Evolutionary conservation across 2,329 filamentous ascomycete genomes (phyloP).

Genomic region (Epichloe hybrida): DNA sequence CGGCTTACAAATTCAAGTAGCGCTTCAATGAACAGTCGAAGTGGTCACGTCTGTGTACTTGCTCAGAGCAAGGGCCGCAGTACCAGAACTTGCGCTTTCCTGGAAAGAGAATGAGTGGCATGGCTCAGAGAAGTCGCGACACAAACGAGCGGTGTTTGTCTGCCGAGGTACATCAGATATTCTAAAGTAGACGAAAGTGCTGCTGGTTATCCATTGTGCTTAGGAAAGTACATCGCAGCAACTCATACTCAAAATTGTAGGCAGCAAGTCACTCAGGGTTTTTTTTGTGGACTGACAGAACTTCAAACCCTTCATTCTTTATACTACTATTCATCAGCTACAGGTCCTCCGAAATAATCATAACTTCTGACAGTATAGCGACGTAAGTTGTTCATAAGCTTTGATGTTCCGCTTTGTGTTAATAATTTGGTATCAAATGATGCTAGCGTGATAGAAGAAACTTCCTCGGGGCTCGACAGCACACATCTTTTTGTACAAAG

Average conservation of each 20-base stretch:
- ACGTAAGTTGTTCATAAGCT: background rate
- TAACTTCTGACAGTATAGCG: background rate
- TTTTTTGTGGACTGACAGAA: background rate
- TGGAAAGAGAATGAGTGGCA: too few species aligned
- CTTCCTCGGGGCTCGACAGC: background rate
- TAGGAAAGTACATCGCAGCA: background rate
- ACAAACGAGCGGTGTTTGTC: background rate
- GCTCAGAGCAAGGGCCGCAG: too few species aligned
- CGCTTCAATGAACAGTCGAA: too few species aligned
- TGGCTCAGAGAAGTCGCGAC: background rate
- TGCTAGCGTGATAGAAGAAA: background rate
- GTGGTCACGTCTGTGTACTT: too few species aligned
- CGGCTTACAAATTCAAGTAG: too few species aligned
- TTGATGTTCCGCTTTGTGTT: background rate
- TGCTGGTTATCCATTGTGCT: background rate
- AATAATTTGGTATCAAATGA: background rate
- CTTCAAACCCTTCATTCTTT: background rate
- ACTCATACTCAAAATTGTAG: background rate
- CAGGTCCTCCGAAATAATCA: background rate
- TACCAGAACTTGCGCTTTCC: too few species aligned
- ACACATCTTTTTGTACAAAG: background rate
- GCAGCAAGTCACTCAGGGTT: background rate
- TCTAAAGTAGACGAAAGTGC: background rate
- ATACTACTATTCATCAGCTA: background rate
- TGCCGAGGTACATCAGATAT: background rate